phyloP scores from a whole-genome alignment of 805 yeast species.

The Blastobotrys mokoenaii region DNA sequence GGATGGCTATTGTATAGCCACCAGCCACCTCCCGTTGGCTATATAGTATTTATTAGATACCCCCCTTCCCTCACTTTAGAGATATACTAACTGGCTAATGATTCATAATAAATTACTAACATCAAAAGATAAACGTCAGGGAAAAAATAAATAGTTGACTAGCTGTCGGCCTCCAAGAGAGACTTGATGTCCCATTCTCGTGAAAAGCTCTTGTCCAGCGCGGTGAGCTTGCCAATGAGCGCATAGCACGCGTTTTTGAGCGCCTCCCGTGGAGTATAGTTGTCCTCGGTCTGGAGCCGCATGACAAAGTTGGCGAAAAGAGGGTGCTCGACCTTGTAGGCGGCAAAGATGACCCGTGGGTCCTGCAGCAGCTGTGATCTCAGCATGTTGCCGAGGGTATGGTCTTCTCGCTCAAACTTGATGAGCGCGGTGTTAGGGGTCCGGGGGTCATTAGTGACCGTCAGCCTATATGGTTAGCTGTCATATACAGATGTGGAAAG shows the following conservation, averaged over 20 bases:
- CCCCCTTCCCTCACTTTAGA: not conserved
- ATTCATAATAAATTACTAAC: constrained; percentile 2
- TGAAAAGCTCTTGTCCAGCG: constrained; percentile 67
- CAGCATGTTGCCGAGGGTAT: constrained; percentile 85
- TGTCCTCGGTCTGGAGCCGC: constrained; percentile 94
- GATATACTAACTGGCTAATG: constrained; percentile 1
- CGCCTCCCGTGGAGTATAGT: constrained; percentile 85
- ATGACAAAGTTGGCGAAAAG: constrained; percentile 89
- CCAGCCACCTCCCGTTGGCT: not conserved
- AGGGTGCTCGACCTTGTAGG: constrained; percentile 97
- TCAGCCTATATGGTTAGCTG: constrained; percentile 39
- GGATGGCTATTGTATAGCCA: constrained; percentile 3
- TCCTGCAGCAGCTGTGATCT: constrained; percentile 82
- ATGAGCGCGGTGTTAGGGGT: constrained; percentile 92
- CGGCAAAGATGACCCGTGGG: constrained; percentile 87
- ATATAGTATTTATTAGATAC: constrained; percentile 1
- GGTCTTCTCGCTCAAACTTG: constrained; percentile 95
- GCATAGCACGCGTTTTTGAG: constrained; percentile 81
- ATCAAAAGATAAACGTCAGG: not conserved
- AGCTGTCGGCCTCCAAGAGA: constrained; percentile 28
- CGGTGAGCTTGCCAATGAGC: constrained; percentile 69
- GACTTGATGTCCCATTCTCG: constrained; percentile 92
- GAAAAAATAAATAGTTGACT: not conserved
- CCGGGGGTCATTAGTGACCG: constrained; percentile 85
- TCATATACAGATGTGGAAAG: not conserved